A percentile compares a stretch with the other conserved stretches of the same genome.
Evolutionary conservation across 2,329 filamentous ascomycete species (phyloP).

Genomic region (Pestalotiopsis sp.): DNA sequence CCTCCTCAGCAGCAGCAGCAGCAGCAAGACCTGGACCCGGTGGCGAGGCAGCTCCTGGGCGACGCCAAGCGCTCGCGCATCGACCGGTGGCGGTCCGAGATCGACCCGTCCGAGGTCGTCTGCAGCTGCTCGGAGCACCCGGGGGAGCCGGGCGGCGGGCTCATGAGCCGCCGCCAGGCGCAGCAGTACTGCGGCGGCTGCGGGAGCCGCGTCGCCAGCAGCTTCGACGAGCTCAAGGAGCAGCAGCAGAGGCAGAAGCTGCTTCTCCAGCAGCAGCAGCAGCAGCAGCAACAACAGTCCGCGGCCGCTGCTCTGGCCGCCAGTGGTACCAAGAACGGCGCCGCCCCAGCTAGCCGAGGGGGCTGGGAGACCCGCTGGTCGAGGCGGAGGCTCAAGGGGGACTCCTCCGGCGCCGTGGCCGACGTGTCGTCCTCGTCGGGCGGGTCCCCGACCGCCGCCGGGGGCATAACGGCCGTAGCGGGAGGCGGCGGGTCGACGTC

Average conservation of each 20-base stretch:
- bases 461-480: no score
- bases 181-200: background rate
- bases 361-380: background rate
- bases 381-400: background rate
- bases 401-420: background rate
- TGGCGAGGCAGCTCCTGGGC: constrained; percentile 10
- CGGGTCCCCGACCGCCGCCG: no score
- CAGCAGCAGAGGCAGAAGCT: background rate
- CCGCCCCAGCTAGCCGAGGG: background rate
- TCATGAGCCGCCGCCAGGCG: background rate
- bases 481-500: background rate
- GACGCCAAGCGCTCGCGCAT: constrained; percentile 38
- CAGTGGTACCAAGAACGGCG: background rate
- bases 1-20: constrained; percentile 3
- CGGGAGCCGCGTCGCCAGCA: background rate
- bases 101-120: constrained; percentile 37
- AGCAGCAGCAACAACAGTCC: background rate
- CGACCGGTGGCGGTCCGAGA: constrained; percentile 53
- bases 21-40: constrained; percentile 9
- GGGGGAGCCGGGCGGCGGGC: constrained; percentile 19
- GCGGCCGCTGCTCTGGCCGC: background rate
- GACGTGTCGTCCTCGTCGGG: no score
- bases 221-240: background rate
- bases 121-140: constrained; percentile 34
- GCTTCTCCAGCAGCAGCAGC: background rate